phyloP scores from a whole-genome alignment of 2,329 filamentous ascomycete genomes.

The Diplocarpon mali region DNA sequence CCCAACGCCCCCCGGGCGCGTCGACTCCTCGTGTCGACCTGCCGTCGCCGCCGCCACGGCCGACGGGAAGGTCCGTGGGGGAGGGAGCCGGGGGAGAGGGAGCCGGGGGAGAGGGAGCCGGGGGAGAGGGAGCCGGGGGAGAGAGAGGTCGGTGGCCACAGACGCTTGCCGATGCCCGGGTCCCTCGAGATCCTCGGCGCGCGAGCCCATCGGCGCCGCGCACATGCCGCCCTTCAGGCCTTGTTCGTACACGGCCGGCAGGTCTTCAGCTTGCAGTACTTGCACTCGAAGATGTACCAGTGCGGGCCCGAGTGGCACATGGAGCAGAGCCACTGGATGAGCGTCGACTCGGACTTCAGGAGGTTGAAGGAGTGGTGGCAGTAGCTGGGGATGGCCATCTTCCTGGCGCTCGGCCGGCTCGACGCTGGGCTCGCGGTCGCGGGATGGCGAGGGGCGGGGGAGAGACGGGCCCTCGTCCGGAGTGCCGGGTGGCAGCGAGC shows the following conservation, averaged over 20 bases:
- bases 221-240: constrained; percentile 12
- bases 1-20: too few relatives aligned
- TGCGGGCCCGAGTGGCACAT: constrained; percentile 53
- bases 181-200: neutral
- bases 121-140: too few relatives aligned
- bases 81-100: too few relatives aligned
- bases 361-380: constrained; percentile 54
- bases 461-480: too few relatives aligned
- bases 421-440: neutral
- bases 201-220: neutral
- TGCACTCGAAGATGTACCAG: constrained; percentile 60
- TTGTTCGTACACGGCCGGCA: constrained; percentile 42
- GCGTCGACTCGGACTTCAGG: constrained; percentile 54
- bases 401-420: neutral
- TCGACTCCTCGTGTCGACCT: too few relatives aligned
- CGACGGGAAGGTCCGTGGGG: too few relatives aligned
- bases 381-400: constrained; percentile 42
- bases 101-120: too few relatives aligned
- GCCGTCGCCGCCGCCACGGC: too few relatives aligned
- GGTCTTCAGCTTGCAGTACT: constrained; percentile 55
- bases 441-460: neutral
- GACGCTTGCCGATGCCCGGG: too few relatives aligned
- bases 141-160: too few relatives aligned
- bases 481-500: too few relatives aligned
- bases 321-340: constrained; percentile 56